These are phyloP conservation scores for Alloascoidea africana DNA, from an alignment of 805 yeast species.

Conservation along the genomic window DNA sequence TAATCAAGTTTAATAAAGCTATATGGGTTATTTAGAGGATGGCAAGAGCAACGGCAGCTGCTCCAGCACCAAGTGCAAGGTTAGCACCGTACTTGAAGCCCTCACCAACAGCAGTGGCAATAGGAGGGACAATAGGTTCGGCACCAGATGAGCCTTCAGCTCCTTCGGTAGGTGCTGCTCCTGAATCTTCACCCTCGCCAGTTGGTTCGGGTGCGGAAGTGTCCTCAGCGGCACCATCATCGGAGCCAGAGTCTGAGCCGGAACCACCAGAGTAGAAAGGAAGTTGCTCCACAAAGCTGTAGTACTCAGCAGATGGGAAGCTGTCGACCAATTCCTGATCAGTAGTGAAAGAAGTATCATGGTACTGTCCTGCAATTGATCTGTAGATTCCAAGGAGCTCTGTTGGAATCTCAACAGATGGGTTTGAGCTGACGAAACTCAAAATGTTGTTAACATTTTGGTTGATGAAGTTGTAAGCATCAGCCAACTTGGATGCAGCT, in stretches of 20 bases:
- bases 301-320: background rate
- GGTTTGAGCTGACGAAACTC: background rate
- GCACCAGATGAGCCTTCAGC: background rate
- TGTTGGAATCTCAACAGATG: background rate
- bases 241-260: background rate
- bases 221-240: background rate
- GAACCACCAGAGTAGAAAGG: background rate
- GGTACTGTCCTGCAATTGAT: background rate
- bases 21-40: no score
- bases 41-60: no score
- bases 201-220: slow-evolving; percentile 1
- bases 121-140: no score
- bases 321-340: background rate
- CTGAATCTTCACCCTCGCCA: no score
- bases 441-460: background rate
- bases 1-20: no score
- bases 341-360: background rate
- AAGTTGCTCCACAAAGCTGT: background rate
- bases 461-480: background rate
- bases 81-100: no score
- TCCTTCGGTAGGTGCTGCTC: background rate
- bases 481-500: background rate
- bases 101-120: no score
- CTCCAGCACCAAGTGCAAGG: no score
- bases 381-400: background rate